phyloP scores from a whole-genome alignment of 768 basidiomycete species.

The Dacryopinax spathularia region DNA sequence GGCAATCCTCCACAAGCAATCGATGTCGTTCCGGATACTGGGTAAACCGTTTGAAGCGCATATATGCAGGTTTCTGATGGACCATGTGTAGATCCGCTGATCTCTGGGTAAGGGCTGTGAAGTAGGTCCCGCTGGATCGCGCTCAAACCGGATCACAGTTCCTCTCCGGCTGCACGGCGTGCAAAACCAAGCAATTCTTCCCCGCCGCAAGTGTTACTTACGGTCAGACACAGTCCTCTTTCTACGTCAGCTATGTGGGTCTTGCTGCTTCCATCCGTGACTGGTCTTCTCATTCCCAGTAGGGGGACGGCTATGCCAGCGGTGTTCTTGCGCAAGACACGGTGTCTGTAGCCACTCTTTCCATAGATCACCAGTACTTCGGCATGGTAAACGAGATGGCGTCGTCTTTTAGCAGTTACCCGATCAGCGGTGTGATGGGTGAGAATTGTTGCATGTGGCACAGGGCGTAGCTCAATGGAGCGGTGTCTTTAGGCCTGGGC shows the following conservation, averaged over 20 bases:
- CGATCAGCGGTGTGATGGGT: conserved; percentile 46
- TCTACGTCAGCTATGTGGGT: conserved; percentile 36
- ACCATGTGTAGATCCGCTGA: conserved; percentile 32
- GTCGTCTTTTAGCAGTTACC: conserved; percentile 35
- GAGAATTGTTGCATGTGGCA: neutral
- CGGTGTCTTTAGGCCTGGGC: conserved; percentile 27
- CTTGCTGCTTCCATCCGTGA: neutral
- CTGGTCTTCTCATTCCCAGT: neutral
- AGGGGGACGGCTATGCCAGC: conserved; percentile 41
- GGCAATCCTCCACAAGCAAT: conserved; percentile 43
- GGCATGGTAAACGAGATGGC: conserved; percentile 38
- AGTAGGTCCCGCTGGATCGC: neutral
- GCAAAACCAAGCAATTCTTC: conserved; percentile 30
- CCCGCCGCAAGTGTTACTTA: conserved; percentile 32
- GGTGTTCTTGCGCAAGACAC: conserved; percentile 39
- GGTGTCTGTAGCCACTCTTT: conserved; percentile 35
- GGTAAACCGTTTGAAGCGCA: conserved; percentile 16
- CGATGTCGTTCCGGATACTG: conserved; percentile 52
- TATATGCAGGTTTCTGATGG: neutral
- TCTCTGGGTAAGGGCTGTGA: conserved; percentile 33
- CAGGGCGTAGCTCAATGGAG: neutral
- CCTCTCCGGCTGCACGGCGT: conserved; percentile 26
- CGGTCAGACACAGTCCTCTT: conserved; percentile 19
- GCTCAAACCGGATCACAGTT: neutral
- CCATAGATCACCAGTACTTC: conserved; percentile 39